phyloP scores from a whole-genome alignment of 2,329 filamentous ascomycete species.

The Stemphylium lycopersici region DNA sequence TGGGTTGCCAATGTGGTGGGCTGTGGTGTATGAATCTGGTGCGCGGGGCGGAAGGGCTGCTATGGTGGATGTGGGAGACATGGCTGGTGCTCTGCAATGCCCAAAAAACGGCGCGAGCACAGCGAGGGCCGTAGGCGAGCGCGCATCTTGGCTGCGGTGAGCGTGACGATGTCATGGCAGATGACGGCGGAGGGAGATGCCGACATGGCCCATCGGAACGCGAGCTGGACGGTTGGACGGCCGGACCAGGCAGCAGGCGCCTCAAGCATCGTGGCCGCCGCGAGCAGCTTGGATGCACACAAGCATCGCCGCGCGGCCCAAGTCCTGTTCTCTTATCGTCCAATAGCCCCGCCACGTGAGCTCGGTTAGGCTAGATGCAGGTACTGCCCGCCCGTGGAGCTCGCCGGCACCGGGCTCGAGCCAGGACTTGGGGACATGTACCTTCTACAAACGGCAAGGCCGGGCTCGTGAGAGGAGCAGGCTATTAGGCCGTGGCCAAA shows the following conservation, averaged over 20 bases:
- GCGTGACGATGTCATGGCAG: conserved; percentile 19
- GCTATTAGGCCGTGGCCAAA: conserved; percentile 4
- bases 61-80: conserved; percentile 24
- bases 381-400: conserved; percentile 29
- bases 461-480: conserved; percentile 9
- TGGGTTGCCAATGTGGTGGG: conserved; percentile 53
- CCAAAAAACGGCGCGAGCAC: conserved; percentile 19
- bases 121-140: not conserved
- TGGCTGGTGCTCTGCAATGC: conserved; percentile 10
- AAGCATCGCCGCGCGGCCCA: conserved; percentile 24
- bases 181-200: conserved; percentile 3
- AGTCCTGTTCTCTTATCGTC: conserved; percentile 32
- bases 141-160: conserved; percentile 8
- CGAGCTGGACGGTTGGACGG: conserved; percentile 7
- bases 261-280: conserved; percentile 21
- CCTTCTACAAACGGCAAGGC: conserved; percentile 44
- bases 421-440: conserved; percentile 16
- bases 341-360: conserved; percentile 43
- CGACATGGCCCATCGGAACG: conserved; percentile 19
- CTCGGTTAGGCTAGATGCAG: conserved; percentile 34
- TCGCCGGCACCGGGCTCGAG: conserved; percentile 23
- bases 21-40: conserved; percentile 31
- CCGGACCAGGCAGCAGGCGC: not conserved
- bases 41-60: conserved; percentile 22
- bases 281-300: conserved; percentile 14